Evolutionary conservation across 75 land plant species (phyloP), one percentile per base, ranked within the genome.

Genomic region (Selaginella tamariscina): DNA sequence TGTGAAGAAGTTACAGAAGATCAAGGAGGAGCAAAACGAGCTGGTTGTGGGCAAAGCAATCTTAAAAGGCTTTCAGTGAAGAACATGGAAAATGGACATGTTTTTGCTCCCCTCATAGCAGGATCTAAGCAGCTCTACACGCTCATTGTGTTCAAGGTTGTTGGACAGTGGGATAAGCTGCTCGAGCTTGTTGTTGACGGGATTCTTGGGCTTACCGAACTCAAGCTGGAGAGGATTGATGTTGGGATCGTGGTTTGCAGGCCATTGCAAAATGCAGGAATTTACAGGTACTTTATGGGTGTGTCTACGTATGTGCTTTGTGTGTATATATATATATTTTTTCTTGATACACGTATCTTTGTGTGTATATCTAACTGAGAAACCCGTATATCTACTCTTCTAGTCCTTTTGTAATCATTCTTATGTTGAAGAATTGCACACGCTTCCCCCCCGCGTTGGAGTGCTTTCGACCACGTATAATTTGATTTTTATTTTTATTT

Each of bases 241-340:
- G 9, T 59, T 8, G 62, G 62, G 11, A n/a, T n/a, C n/a, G n/a
- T n/a, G n/a, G n/a, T n/a, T n/a, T n/a, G n/a, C n/a, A 85, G 80
- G 62, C 62, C 21, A 5, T 59, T 9, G 62, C 62, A 59, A 21
- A 59, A 27, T 59, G 62, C 62, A 5, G 26, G 18, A 59, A 59
- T 5, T n/a, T 59, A 9, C 85, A 88, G 64, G 78, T 88, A 26
- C 68, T 91, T 30, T 91, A 88, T 73, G 79, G 88, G 9, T n/a
- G n/a, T n/a, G n/a, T n/a, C n/a, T n/a, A n/a, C n/a, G n/a, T n/a
- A n/a, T n/a, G n/a, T n/a, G n/a, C n/a, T n/a, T n/a, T n/a, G n/a
- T n/a, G n/a, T n/a, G n/a, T n/a, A n/a, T n/a, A n/a, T n/a, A n/a
- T n/a, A n/a, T n/a, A n/a, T n/a, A n/a, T n/a, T n/a, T n/a, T n/a